Percentiles rank a stretch among this genome's conserved stretches.
These are phyloP conservation scores for Gloeostereum incarnatum DNA, from an alignment of 768 basidiomycete species.

Conservation along the genomic window DNA sequence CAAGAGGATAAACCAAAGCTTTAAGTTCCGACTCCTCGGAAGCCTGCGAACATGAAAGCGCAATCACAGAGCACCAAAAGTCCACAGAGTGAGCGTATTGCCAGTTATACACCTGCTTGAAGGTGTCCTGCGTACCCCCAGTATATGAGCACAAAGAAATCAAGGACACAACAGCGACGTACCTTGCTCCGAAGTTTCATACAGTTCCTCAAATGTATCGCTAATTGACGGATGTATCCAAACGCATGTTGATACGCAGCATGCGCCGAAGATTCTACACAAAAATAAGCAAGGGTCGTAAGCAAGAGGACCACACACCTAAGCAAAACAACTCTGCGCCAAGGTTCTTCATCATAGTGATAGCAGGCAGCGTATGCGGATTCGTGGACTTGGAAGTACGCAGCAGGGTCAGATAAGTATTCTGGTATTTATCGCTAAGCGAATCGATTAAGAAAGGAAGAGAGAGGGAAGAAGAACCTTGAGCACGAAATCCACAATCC, in stretches of 20 bases:
- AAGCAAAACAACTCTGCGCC: conserved; percentile 87
- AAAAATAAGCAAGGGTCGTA: no score
- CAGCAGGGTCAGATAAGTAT: conserved; percentile 81
- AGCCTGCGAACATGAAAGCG: conserved; percentile 64
- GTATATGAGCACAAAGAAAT: neutral
- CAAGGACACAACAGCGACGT: conserved; percentile 8
- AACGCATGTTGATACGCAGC: conserved; percentile 90
- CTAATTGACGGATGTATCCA: conserved; percentile 90
- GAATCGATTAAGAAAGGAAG: conserved; percentile 3
- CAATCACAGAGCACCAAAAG: conserved; percentile 90
- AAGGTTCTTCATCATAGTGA: conserved; percentile 97
- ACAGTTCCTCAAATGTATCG: conserved; percentile 84
- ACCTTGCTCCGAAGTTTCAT: conserved; percentile 87
- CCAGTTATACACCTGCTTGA: conserved; percentile 97
- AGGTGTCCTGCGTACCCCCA: conserved; percentile 57
- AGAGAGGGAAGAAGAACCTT: conserved; percentile 44
- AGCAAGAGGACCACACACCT: no score
- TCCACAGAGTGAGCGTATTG: conserved; percentile 94
- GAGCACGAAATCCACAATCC: conserved; percentile 76
- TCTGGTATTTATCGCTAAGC: conserved; percentile 38
- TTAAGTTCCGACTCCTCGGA: conserved; percentile 66
- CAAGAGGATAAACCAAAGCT: conserved; percentile 89
- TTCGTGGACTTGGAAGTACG: conserved; percentile 82
- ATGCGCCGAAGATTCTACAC: no score
- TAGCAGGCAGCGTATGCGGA: conserved; percentile 77